Evolutionary conservation across 2,329 filamentous ascomycete genomes (phyloP).

Genomic region (Dissoconium aciculare): DNA sequence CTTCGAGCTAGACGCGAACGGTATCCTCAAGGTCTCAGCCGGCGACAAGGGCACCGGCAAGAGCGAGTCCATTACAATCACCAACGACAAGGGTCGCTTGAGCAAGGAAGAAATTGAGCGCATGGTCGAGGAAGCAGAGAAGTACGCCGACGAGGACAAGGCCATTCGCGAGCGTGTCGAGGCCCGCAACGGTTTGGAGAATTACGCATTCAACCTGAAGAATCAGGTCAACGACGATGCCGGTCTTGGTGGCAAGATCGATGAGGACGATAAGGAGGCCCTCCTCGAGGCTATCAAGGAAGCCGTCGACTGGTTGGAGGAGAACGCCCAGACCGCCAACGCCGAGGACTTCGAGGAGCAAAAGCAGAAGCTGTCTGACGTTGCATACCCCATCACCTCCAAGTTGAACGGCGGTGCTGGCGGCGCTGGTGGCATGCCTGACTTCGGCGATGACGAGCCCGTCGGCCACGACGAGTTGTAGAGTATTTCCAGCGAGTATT

Average conservation of each 20-base stretch:
- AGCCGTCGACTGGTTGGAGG: conserved; percentile 88
- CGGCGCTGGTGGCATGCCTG: conserved; percentile 41
- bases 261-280: conserved; percentile 95
- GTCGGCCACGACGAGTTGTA: conserved; percentile 37
- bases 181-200: conserved; percentile 90
- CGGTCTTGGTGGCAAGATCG: conserved; percentile 94
- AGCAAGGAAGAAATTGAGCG: conserved; percentile 95
- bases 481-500: conserved; percentile 2
- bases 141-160: conserved; percentile 99
- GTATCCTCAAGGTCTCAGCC: conserved; percentile 91
- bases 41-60: conserved; percentile 98
- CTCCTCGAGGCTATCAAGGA: conserved; percentile 95
- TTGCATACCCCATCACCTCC: conserved; percentile 97
- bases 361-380: conserved; percentile 95
- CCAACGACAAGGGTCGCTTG: conserved; percentile 97
- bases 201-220: conserved; percentile 98
- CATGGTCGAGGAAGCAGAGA: conserved; percentile 96
- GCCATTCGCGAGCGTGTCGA: conserved; percentile 93
- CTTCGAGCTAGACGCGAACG: conserved; percentile 95
- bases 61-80: conserved; percentile 94
- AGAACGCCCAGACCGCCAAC: conserved; percentile 72
- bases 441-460: conserved; percentile 52
- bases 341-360: conserved; percentile 98
- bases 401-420: conserved; percentile 64
- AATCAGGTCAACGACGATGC: conserved; percentile 97